These are phyloP conservation scores for Leersia perrieri DNA, from an alignment of 176 grass and related monocot species.

Conservation along the genomic window DNA sequence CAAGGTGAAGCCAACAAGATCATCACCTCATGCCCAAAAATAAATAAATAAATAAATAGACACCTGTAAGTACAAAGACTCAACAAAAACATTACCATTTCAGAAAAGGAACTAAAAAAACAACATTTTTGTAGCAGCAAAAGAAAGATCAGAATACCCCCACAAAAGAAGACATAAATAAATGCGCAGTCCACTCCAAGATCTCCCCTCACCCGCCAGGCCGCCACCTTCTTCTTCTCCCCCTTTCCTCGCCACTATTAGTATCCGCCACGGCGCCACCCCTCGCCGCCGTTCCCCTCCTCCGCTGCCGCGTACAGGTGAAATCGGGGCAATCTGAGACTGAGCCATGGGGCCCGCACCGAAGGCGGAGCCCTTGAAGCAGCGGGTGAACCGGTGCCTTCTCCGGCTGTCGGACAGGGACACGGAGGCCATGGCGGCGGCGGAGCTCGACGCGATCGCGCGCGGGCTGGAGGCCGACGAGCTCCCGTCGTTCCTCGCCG, in stretches of 20 bases:
- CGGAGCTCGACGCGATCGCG: slow-evolving; percentile 78
- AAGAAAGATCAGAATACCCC: background rate
- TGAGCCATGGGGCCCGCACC: slow-evolving; percentile 31
- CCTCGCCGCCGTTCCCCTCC: background rate
- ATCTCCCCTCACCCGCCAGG: slow-evolving; percentile 41
- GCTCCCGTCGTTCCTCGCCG: slow-evolving; percentile 59
- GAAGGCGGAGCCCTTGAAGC: slow-evolving; percentile 56
- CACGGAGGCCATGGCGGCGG: slow-evolving; percentile 93
- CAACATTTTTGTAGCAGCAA: background rate
- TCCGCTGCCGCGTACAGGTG: background rate
- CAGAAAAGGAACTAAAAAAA: background rate
- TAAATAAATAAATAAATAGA: background rate
- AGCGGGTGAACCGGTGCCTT: slow-evolving; percentile 92
- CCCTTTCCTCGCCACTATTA: slow-evolving; percentile 25
- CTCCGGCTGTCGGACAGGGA: slow-evolving; percentile 76
- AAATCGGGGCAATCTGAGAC: background rate
- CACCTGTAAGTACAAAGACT: background rate
- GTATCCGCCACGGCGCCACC: slow-evolving; percentile 33
- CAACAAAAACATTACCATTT: background rate
- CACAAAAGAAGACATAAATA: slow-evolving; percentile 20
- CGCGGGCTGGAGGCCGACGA: slow-evolving; percentile 58
- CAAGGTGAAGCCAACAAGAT: background rate
- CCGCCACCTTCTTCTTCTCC: slow-evolving; percentile 39
- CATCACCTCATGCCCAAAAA: background rate
- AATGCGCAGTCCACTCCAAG: slow-evolving; percentile 42